Evolutionary conservation across 2,329 filamentous ascomycete genomes (phyloP).

Genomic region (Sphaerulina musiva): DNA sequence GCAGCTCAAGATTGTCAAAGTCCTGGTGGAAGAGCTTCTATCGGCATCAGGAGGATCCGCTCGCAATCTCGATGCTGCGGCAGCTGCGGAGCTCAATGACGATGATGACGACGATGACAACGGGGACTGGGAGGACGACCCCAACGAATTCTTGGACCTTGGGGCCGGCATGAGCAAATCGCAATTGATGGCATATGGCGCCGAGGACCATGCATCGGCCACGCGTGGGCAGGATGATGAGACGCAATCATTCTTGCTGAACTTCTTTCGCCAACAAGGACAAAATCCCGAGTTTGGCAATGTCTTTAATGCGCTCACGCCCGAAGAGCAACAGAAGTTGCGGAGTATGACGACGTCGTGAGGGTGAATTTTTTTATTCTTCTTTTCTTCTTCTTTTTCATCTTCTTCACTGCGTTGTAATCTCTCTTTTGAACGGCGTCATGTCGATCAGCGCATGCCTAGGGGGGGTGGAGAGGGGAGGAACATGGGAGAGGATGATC

Average conservation of each 20-base stretch:
- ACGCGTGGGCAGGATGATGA: slow-evolving; percentile 75
- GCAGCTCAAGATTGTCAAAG: slow-evolving; percentile 90
- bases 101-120: slow-evolving; percentile 68
- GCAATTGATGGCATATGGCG: slow-evolving; percentile 75
- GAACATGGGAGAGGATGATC: too few relatives aligned
- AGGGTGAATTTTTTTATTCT: not conserved
- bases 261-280: slow-evolving; percentile 64
- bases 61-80: slow-evolving; percentile 45
- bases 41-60: slow-evolving; percentile 65
- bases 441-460: too few relatives aligned
- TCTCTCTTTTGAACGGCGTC: too few relatives aligned
- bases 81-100: slow-evolving; percentile 51
- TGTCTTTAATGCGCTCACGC: slow-evolving; percentile 49
- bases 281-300: slow-evolving; percentile 50
- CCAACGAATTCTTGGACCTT: slow-evolving; percentile 66
- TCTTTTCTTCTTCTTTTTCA: too few relatives aligned
- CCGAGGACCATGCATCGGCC: slow-evolving; percentile 42
- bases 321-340: slow-evolving; percentile 50
- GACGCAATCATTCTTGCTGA: slow-evolving; percentile 73
- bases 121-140: slow-evolving; percentile 73
- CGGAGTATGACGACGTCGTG: slow-evolving; percentile 29
- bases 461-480: too few relatives aligned
- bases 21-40: slow-evolving; percentile 84
- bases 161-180: slow-evolving; percentile 48
- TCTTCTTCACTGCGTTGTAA: too few relatives aligned